Base-by-base conservation (phyloP, 768 basidiomycete genomes). In the Roridomyces roridus region DNA sequence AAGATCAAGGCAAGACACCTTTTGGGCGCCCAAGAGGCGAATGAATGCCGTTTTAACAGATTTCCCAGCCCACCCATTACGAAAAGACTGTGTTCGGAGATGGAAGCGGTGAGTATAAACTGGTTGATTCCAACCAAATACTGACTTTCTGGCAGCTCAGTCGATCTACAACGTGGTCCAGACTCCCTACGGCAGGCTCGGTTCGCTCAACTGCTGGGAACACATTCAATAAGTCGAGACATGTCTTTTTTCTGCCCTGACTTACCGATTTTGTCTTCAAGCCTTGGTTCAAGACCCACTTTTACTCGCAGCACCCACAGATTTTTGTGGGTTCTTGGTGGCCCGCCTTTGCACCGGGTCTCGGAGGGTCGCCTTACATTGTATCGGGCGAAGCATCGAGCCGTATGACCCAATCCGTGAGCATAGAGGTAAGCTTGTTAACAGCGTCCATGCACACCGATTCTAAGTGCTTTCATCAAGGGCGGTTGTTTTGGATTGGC, bases 291-390 rank as follows among this genome's bases (percentile, higher is more conserved):
- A 69, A 70, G 56, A 66, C 64, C 6, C 69, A 71, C 31, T 69
- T 70, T 50, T 71, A 70, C 57, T 65, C 70, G 15, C 70, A 70
- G 40, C 57, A 69, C 52, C 69, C 69, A 3, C 70, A 71, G 47
- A 69, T 71, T 6, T 70, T 69, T 42, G 67, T 70, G 3, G 70
- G 69, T 21, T 65, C 65, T 18, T 71, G 70, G 70, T 71, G 70
- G 69, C 70, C 70, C 1, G 69, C 68, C 5, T 71, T 71, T 42
- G 59, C 66, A 24, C 64, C 69, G 17, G 48, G 55, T 17, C 54
- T 56, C 6, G 69, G 68, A 8, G 68, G 64, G 14, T 66, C 70
- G 12, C 70, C 70, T 2, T 71, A 68, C 51, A 70, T 70, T 26
- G 68, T 69, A 11, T 65, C 62, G 24, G 69, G 69, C 24, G 70